Evolutionary conservation across 2,329 filamentous ascomycete genomes (phyloP).

Genomic region (Knufia fluminis): DNA sequence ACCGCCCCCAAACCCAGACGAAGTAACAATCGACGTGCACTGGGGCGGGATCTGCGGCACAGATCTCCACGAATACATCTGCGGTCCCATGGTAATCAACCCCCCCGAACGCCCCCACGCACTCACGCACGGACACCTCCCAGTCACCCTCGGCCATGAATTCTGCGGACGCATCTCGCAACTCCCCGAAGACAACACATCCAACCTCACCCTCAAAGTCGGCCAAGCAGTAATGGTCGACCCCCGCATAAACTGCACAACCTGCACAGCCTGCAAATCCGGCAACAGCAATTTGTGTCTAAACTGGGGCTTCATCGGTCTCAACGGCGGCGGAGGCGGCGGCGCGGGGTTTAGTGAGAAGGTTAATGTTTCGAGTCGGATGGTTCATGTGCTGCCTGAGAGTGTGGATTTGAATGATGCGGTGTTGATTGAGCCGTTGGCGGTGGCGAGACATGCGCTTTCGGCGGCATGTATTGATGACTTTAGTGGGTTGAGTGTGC

Average conservation of each 20-base stretch:
- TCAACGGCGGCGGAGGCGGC: slow-evolving; percentile 40
- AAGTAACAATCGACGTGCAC: slow-evolving; percentile 29
- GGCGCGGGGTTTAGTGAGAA: slow-evolving; percentile 34
- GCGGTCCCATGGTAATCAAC: slow-evolving; percentile 37
- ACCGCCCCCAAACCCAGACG: slow-evolving; percentile 29
- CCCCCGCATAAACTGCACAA: slow-evolving; percentile 46
- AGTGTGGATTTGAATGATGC: slow-evolving; percentile 42
- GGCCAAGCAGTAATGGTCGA: slow-evolving; percentile 38
- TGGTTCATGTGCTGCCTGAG: slow-evolving; percentile 39
- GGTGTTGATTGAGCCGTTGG: slow-evolving; percentile 45
- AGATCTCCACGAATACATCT: slow-evolving; percentile 39
- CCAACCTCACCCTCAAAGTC: slow-evolving; percentile 24
- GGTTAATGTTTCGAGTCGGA: slow-evolving; percentile 39
- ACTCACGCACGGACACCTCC: slow-evolving; percentile 41
- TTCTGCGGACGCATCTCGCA: slow-evolving; percentile 44
- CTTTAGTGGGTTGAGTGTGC: slow-evolving; percentile 38
- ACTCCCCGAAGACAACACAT: slow-evolving; percentile 36
- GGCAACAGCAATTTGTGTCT: slow-evolving; percentile 45
- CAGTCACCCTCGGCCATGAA: slow-evolving; percentile 44
- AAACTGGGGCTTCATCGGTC: slow-evolving; percentile 43
- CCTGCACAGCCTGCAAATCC: slow-evolving; percentile 41
- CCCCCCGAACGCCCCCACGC: slow-evolving; percentile 39
- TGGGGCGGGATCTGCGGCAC: slow-evolving; percentile 25
- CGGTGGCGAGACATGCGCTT: slow-evolving; percentile 47
- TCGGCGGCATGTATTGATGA: slow-evolving; percentile 33